A percentile compares a stretch with the other conserved stretches of the same genome.
phyloP scores from a whole-genome alignment of 192 early-diverging fungal species.

The Coemansia biformis region DNA sequence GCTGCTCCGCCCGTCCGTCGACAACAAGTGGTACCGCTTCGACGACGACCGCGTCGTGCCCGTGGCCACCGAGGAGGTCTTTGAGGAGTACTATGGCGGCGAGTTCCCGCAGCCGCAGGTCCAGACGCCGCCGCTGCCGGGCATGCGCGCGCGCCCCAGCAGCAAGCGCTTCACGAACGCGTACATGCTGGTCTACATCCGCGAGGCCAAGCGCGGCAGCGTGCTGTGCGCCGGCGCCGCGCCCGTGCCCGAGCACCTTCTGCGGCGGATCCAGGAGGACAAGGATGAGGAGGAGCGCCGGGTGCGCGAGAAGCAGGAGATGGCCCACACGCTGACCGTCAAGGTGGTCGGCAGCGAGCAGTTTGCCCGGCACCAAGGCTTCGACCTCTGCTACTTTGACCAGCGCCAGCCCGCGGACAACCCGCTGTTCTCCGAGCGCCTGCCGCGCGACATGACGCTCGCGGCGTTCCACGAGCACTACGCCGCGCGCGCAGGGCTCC shows the following conservation, averaged over 20 bases:
- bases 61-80: conserved; percentile 70
- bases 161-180: conserved; percentile 90
- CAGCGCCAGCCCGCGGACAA: conserved; percentile 41
- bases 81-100: conserved; percentile 94
- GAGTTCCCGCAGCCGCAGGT: conserved; percentile 45
- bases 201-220: conserved; percentile 64
- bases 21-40: conserved; percentile 86
- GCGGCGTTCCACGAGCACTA: conserved; percentile 53
- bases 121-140: conserved; percentile 12
- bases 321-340: conserved; percentile 44
- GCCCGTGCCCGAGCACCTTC: conserved; percentile 82
- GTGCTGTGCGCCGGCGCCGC: conserved; percentile 62
- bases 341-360: conserved; percentile 64
- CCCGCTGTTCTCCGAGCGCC: conserved; percentile 28
- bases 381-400: conserved; percentile 80
- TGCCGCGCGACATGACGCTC: conserved; percentile 31
- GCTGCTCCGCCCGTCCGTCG: conserved; percentile 71
- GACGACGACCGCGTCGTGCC: conserved; percentile 93
- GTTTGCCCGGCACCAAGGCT: conserved; percentile 69
- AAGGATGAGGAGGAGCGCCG: conserved; percentile 53
- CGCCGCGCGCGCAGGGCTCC: conserved; percentile 42
- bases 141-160: conserved; percentile 38
- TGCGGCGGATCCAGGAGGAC: conserved; percentile 62
- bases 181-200: conserved; percentile 98
- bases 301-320: conserved; percentile 65